A percentile compares a stretch with the other conserved stretches of the same genome.
Evolutionary conservation across 768 basidiomycete genomes (phyloP).

Genomic region (Melanogaster broomeanus): DNA sequence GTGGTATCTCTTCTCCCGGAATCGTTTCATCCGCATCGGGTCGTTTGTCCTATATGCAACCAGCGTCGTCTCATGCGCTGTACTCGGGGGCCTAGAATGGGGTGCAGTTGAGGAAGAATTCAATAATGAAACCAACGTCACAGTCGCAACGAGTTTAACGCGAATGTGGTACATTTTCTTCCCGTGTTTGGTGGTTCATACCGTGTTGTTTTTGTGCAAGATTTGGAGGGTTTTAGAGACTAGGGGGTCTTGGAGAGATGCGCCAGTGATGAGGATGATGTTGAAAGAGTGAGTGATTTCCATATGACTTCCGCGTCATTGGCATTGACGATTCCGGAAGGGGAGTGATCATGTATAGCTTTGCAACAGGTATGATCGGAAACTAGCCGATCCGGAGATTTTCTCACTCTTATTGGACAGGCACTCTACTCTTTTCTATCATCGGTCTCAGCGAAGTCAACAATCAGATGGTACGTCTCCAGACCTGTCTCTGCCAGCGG

Average conservation of each 20-base stretch:
- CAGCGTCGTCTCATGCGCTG: slow-evolving; percentile 32
- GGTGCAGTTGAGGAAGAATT: slow-evolving; percentile 30
- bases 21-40: slow-evolving; percentile 25
- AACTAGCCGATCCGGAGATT: not conserved
- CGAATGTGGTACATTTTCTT: not conserved
- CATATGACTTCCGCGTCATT: not conserved
- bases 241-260: slow-evolving; percentile 31
- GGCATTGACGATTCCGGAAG: not conserved
- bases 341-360: slow-evolving; percentile 1
- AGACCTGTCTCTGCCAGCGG: not conserved
- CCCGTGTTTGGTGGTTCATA: slow-evolving; percentile 20
- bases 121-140: not conserved
- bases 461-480: not conserved
- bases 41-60: slow-evolving; percentile 31
- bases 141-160: not conserved
- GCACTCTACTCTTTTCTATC: not conserved
- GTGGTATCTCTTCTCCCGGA: slow-evolving; percentile 43
- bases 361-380: not conserved
- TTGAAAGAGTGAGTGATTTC: slow-evolving; percentile 37
- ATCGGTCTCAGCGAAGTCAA: not conserved
- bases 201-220: slow-evolving; percentile 38
- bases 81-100: slow-evolving; percentile 36
- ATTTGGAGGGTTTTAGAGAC: slow-evolving; percentile 37
- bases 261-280: slow-evolving; percentile 36
- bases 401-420: not conserved